Conservation (phyloP, 805 yeast genomes). For the Pichia membranifaciens region DNA sequence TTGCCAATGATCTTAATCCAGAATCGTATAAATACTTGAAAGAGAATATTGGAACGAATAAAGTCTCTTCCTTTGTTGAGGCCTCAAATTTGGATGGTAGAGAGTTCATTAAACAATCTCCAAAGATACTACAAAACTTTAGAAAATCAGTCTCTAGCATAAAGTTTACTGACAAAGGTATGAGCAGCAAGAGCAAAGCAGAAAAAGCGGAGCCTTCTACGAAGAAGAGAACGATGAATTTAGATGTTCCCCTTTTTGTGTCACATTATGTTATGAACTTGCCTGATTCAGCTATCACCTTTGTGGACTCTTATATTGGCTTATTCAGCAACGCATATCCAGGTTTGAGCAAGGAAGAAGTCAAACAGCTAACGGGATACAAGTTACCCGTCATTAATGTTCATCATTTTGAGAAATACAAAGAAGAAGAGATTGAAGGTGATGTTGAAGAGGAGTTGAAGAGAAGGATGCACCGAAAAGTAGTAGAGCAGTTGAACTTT, state of each 20-base stretch:
- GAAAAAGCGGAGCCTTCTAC: conserved; percentile 17
- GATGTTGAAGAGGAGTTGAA: conserved; percentile 66
- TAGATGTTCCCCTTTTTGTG: conserved; percentile 47
- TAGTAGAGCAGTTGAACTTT: conserved; percentile 40
- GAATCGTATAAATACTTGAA: conserved; percentile 67
- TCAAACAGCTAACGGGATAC: conserved; percentile 39
- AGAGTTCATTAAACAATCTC: conserved; percentile 62
- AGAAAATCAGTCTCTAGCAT: conserved; percentile 32
- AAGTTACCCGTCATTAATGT: conserved; percentile 74
- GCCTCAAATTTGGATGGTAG: conserved; percentile 78
- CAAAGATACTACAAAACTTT: conserved; percentile 46
- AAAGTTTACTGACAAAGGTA: conserved; percentile 27
- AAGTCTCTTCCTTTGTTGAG: conserved; percentile 51
- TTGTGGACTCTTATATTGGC: conserved; percentile 73
- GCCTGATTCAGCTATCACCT: conserved; percentile 88
- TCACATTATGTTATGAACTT: conserved; percentile 89
- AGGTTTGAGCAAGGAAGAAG: conserved; percentile 32
- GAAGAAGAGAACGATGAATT: conserved; percentile 22
- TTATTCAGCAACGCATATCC: conserved; percentile 43
- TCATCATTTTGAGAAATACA: conserved; percentile 88
- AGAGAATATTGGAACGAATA: conserved; percentile 59
- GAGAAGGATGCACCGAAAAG: conserved; percentile 54
- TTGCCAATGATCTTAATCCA: conserved; percentile 94
- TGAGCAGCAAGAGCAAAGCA: conserved; percentile 8
- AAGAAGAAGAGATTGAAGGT: conserved; percentile 60